phyloP scores from a whole-genome alignment of 176 grass and related monocot genomes.

The Hsuehochloa calcarea region DNA sequence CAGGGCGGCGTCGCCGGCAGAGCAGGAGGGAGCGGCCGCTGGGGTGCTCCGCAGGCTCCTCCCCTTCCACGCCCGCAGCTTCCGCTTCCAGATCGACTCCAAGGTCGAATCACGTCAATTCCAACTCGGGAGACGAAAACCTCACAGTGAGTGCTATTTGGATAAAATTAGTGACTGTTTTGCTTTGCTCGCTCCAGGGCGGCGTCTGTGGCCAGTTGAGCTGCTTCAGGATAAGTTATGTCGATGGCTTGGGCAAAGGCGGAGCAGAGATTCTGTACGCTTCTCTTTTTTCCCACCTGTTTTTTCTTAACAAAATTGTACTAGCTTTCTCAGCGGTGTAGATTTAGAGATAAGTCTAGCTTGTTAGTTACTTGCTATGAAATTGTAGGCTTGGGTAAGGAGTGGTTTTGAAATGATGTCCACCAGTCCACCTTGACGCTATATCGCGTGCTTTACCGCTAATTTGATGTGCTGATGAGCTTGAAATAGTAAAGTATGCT shows the following conservation, averaged over 20 bases:
- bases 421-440: background rate
- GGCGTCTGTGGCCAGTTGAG: conserved; percentile 51
- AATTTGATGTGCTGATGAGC: background rate
- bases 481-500: background rate
- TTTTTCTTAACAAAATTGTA: background rate
- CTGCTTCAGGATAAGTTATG: conserved; percentile 83
- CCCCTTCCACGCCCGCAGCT: conserved; percentile 61
- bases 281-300: background rate
- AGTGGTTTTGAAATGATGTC: background rate
- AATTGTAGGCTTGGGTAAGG: background rate
- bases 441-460: background rate
- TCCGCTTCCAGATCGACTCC: conserved; percentile 74
- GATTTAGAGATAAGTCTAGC: background rate
- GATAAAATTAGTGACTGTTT: background rate
- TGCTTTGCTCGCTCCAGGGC: conserved; percentile 40
- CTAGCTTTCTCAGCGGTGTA: background rate
- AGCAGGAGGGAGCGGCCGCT: conserved; percentile 52
- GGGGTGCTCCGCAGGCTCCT: conserved; percentile 64
- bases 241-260: conserved; percentile 27
- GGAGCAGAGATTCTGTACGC: conserved; percentile 75
- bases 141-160: background rate
- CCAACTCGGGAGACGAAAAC: background rate
- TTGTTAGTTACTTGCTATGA: background rate
- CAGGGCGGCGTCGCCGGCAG: conserved; percentile 50
- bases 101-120: conserved; percentile 35